Evolutionary conservation across 352 stramenopile genomes (phyloP).

Genomic region (Poterioochromonas sp.): DNA sequence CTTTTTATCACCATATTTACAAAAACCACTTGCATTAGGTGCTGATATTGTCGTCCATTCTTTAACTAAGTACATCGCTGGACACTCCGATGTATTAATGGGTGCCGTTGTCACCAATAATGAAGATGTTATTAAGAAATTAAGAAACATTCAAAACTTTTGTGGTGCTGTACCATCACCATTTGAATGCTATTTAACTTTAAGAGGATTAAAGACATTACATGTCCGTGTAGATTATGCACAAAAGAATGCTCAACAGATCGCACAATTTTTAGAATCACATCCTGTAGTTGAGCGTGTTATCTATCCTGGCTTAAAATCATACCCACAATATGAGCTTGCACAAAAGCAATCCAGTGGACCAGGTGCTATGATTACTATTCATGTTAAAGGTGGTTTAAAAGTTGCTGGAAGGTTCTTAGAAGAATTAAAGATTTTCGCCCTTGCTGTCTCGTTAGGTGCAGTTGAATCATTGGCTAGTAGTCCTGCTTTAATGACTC

Average conservation of each 20-base stretch:
- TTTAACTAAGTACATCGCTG: constrained; percentile 94
- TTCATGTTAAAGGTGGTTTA: constrained; percentile 56
- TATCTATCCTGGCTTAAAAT: constrained; percentile 77
- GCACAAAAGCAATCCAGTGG: constrained; percentile 54
- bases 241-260: constrained; percentile 65
- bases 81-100: constrained; percentile 90
- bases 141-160: constrained; percentile 56
- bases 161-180: constrained; percentile 64
- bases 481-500: constrained; percentile 75
- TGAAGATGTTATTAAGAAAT: constrained; percentile 43
- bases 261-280: constrained; percentile 74
- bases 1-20: constrained; percentile 85
- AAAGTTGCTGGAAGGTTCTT: constrained; percentile 50
- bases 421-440: constrained; percentile 53
- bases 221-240: constrained; percentile 60
- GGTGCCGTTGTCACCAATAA: constrained; percentile 81
- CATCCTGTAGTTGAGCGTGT: constrained; percentile 70
- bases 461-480: constrained; percentile 57
- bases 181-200: constrained; percentile 67
- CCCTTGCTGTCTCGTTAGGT: constrained; percentile 57
- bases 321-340: constrained; percentile 59
- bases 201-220: constrained; percentile 73
- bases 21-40: constrained; percentile 81
- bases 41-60: constrained; percentile 94
- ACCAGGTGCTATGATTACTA: constrained; percentile 62